phyloP scores from a whole-genome alignment of 1,284 basidiomycete species.

The Jaminaea rosea region DNA sequence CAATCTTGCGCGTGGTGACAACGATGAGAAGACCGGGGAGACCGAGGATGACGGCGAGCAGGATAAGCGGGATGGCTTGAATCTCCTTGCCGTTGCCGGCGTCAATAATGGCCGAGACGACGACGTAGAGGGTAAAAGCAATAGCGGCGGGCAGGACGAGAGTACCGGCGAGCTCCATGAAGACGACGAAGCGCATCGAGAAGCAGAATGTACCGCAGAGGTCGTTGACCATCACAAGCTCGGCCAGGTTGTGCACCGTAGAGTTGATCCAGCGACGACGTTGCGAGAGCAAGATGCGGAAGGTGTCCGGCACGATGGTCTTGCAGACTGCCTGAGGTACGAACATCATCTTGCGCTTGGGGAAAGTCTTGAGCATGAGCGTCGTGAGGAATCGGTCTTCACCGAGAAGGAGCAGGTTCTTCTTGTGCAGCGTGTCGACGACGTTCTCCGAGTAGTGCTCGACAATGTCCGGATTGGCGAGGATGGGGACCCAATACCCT shows the following conservation, averaged over 20 bases:
- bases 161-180: conserved; percentile 51
- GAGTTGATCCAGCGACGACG: conserved; percentile 52
- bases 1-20: conserved; percentile 48
- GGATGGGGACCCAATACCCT: conserved; percentile 50
- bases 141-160: conserved; percentile 51
- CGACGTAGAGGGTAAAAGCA: conserved; percentile 49
- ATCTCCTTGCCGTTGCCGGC: conserved; percentile 4
- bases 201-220: conserved; percentile 52
- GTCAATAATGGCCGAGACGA: conserved; percentile 40
- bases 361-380: conserved; percentile 52
- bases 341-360: conserved; percentile 52
- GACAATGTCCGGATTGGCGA: conserved; percentile 51
- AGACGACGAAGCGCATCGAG: conserved; percentile 50
- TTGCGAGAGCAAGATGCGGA: conserved; percentile 50
- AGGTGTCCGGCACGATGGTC: conserved; percentile 51
- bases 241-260: conserved; percentile 51
- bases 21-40: conserved; percentile 50
- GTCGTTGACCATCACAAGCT: conserved; percentile 50
- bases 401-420: conserved; percentile 51
- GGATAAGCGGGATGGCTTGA: conserved; percentile 38
- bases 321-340: conserved; percentile 51
- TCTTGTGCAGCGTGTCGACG: conserved; percentile 51
- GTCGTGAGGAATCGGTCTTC: conserved; percentile 52
- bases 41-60: conserved; percentile 50
- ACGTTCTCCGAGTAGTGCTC: conserved; percentile 52